Percentiles rank a stretch among this genome's conserved stretches.
phyloP scores from a whole-genome alignment of 352 stramenopile species.

The Blastocystis sp. region DNA sequence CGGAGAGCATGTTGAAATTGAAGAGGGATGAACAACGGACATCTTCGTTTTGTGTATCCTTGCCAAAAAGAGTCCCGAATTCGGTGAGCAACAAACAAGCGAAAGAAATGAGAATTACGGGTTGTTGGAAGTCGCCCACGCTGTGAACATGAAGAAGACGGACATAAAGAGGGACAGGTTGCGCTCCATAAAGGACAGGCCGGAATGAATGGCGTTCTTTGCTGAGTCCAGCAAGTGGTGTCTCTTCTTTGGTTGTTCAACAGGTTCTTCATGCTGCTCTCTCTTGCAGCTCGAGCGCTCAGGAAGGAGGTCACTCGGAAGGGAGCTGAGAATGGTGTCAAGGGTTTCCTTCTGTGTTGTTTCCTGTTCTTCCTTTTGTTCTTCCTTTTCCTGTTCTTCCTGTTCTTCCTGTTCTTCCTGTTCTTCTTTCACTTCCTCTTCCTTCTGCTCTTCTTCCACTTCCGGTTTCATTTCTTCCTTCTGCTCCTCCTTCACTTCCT shows the following conservation, averaged over 20 bases:
- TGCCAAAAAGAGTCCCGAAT: background rate
- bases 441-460: too few relatives aligned
- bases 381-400: background rate
- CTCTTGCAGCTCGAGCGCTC: background rate
- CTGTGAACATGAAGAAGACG: background rate
- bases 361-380: background rate
- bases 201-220: background rate
- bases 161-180: background rate
- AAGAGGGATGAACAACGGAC: background rate
- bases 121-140: background rate
- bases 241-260: background rate
- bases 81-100: background rate
- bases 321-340: background rate
- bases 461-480: too few relatives aligned
- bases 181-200: background rate
- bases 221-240: background rate
- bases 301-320: background rate
- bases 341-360: background rate
- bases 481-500: too few relatives aligned
- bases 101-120: background rate
- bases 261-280: background rate
- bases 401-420: too few relatives aligned
- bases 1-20: constrained; percentile 23
- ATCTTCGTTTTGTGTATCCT: background rate
- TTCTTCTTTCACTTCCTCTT: too few relatives aligned